phyloP scores from a whole-genome alignment of 495 filamentous ascomycete species.

The Hypoxylon rickii region DNA sequence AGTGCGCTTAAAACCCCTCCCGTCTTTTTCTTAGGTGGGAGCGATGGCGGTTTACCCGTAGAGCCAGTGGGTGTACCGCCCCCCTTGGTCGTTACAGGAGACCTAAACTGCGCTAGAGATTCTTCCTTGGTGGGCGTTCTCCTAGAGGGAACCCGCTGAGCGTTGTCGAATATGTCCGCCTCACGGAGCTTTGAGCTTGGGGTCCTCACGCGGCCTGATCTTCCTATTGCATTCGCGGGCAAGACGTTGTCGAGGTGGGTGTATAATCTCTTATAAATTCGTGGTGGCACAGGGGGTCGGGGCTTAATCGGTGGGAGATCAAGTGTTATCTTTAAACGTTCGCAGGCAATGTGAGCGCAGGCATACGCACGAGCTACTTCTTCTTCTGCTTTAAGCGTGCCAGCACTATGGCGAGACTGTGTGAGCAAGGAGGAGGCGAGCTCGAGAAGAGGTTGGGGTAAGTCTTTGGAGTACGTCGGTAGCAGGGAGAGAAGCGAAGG shows the following conservation, averaged over 20 bases:
- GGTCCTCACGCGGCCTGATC: conserved; percentile 23
- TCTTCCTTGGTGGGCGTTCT: conserved; percentile 38
- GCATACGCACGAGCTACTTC: conserved; percentile 86
- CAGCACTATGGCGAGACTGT: conserved; percentile 81
- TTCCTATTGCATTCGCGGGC: conserved; percentile 36
- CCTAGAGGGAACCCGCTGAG: conserved; percentile 28
- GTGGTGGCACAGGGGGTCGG: conserved; percentile 80
- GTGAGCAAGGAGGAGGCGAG: conserved; percentile 81
- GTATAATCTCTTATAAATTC: conserved; percentile 84
- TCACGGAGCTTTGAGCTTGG: conserved; percentile 38
- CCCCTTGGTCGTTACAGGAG: conserved; percentile 13
- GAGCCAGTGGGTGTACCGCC: conserved; percentile 32
- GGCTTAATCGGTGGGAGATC: conserved; percentile 82
- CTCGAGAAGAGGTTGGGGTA: conserved; percentile 76
- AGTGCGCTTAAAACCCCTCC: conserved; percentile 44
- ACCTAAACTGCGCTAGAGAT: conserved; percentile 44
- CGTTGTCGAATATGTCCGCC: conserved; percentile 26
- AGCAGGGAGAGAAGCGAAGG: conserved; percentile 76
- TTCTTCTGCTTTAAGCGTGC: conserved; percentile 81
- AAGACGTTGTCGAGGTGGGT: conserved; percentile 76
- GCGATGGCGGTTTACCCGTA: conserved; percentile 24
- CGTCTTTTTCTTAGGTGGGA: conserved; percentile 33
- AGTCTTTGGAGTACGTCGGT: conserved; percentile 71
- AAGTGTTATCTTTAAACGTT: conserved; percentile 79
- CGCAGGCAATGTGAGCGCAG: conserved; percentile 91